Conservation (phyloP, 2,329 filamentous ascomycete species). For the Trichothecium roseum region DNA sequence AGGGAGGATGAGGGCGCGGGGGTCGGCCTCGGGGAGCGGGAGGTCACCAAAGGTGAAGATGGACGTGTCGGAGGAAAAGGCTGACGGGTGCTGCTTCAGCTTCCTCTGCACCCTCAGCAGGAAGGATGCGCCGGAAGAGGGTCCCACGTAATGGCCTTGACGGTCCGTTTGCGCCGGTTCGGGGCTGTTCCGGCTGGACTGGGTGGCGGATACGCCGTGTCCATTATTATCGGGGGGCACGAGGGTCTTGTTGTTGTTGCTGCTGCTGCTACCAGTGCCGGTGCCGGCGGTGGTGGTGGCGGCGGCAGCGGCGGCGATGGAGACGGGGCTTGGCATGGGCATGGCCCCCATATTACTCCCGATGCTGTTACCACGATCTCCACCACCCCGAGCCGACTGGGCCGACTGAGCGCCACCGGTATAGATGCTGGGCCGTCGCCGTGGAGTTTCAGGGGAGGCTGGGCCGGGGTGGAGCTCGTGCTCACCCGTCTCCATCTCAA, state of each 20-base stretch:
- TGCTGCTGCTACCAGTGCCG: too few species aligned
- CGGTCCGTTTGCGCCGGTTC: conserved; percentile 11
- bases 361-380: too few species aligned
- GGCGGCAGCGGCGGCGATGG: too few species aligned
- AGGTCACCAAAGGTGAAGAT: conserved; percentile 40
- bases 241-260: neutral
- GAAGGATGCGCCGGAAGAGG: conserved; percentile 10
- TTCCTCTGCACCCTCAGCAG: conserved; percentile 19
- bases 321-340: neutral
- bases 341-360: neutral
- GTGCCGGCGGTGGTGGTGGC: too few species aligned
- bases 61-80: conserved; percentile 19
- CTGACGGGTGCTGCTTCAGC: conserved; percentile 7
- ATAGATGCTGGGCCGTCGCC: too few species aligned
- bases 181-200: conserved; percentile 18
- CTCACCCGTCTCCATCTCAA: neutral
- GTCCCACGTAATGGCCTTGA: conserved; percentile 11
- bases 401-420: too few species aligned
- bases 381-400: too few species aligned
- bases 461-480: neutral
- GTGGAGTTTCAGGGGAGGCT: too few species aligned
- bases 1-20: conserved; percentile 27
- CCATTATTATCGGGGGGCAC: conserved; percentile 22
- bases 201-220: conserved; percentile 1
- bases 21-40: conserved; percentile 28